These are phyloP conservation scores for Syzygium syzygioides DNA, from an alignment of 441 rosid genomes.

Conservation along the genomic window DNA sequence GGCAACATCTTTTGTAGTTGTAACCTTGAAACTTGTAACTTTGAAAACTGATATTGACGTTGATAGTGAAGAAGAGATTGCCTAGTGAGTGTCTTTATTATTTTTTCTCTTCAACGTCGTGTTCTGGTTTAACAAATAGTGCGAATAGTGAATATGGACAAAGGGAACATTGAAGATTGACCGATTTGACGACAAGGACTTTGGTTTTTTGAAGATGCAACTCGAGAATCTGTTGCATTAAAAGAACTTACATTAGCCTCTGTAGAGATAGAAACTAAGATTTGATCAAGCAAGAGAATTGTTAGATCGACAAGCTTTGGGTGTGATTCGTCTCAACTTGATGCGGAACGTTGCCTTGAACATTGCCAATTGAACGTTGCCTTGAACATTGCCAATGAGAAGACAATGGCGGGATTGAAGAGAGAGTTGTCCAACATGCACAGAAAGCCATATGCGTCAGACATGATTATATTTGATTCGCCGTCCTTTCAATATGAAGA, in stretches of 20 bases:
- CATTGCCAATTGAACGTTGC: no score
- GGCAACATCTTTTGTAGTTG: background rate
- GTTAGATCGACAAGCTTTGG: no score
- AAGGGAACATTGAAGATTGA: background rate
- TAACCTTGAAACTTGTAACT: background rate
- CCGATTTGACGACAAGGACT: background rate
- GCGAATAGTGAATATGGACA: background rate
- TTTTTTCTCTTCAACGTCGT: background rate
- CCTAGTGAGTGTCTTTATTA: background rate
- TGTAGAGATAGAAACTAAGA: accelerated
- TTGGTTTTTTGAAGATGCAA: background rate
- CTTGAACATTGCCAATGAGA: background rate
- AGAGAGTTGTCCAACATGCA: background rate
- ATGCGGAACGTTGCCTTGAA: no score
- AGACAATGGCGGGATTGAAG: background rate
- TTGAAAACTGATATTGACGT: background rate
- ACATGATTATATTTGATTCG: background rate
- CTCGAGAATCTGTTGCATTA: background rate
- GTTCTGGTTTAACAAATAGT: background rate
- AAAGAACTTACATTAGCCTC: background rate
- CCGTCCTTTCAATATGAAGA: background rate
- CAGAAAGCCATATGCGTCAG: background rate
- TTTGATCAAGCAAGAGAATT: background rate
- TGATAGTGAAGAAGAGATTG: background rate
- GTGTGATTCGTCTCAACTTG: background rate